Conservation (phyloP, 176 grass and related monocot species). For the Luzula sylvatica region DNA sequence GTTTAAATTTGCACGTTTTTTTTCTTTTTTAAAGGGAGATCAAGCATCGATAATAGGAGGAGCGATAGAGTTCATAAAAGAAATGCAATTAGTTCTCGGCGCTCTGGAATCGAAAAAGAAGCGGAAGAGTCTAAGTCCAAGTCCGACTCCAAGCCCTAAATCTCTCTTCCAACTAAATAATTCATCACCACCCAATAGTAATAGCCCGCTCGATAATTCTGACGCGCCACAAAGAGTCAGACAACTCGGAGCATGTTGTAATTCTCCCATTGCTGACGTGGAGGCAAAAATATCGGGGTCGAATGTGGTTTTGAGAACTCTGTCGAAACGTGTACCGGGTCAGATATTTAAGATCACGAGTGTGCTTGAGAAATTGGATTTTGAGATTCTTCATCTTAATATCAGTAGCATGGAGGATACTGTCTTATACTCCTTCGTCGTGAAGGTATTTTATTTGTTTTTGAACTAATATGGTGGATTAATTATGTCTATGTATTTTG, state of each 20-base stretch:
- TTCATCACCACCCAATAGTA: constrained; percentile 41
- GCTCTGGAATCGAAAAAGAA: constrained; percentile 76
- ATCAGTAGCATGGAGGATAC: constrained; percentile 95
- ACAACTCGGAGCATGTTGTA: constrained; percentile 83
- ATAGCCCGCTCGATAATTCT: constrained; percentile 15
- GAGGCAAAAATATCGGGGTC: constrained; percentile 80
- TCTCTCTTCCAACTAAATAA: constrained; percentile 37
- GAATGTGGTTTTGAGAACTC: constrained; percentile 75
- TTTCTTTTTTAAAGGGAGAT: constrained; percentile 34
- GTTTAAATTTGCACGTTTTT: background rate
- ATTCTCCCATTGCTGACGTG: constrained; percentile 72
- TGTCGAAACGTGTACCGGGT: constrained; percentile 54
- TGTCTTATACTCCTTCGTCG: constrained; percentile 85
- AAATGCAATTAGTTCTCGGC: constrained; percentile 64
- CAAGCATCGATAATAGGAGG: constrained; percentile 96
- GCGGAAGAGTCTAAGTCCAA: constrained; percentile 37
- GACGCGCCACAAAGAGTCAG: constrained; percentile 18
- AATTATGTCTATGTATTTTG: background rate
- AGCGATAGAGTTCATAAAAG: constrained; percentile 87
- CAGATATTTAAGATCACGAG: constrained; percentile 53
- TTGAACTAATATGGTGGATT: background rate
- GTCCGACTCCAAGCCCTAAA: constrained; percentile 30
- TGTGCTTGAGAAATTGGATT: constrained; percentile 50
- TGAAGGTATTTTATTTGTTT: constrained; percentile 39
- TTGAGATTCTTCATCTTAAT: constrained; percentile 86